These are phyloP conservation scores for Paramecium pentaurelia DNA, from an alignment of 73 alveolate species.

Conservation along the genomic window DNA sequence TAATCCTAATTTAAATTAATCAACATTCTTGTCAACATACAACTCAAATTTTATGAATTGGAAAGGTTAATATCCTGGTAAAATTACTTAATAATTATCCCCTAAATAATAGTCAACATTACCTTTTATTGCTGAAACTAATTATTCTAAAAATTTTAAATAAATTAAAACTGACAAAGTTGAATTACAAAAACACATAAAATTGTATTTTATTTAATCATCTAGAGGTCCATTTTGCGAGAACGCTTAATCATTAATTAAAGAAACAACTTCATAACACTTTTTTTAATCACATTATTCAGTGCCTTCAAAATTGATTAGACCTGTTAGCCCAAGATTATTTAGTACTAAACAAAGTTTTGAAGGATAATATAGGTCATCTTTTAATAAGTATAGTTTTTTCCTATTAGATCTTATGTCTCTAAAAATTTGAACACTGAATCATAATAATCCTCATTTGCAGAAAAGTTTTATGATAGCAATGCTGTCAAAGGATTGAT, in stretches of 20 bases:
- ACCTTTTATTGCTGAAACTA: conserved; percentile 12
- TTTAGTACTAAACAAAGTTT: not conserved
- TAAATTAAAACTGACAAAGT: not conserved
- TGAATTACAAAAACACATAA: not conserved
- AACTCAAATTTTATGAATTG: not conserved
- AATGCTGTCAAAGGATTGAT: not conserved
- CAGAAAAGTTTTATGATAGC: not conserved
- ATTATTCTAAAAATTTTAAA: not conserved
- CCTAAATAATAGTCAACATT: not conserved
- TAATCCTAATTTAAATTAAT: not conserved
- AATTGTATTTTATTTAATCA: not conserved
- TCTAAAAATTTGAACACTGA: not conserved
- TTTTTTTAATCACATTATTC: not conserved
- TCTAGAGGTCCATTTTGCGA: not conserved
- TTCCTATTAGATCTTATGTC: not conserved
- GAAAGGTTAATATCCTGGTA: not conserved
- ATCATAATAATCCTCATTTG: not conserved
- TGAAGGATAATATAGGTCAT: not conserved
- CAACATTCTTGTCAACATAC: not conserved
- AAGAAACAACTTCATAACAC: not conserved
- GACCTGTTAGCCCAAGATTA: not conserved
- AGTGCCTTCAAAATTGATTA: not conserved
- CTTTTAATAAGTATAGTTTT: not conserved
- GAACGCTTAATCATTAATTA: not conserved
- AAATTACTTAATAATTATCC: not conserved